Conservation (phyloP, 2,329 filamentous ascomycete genomes). For the Scedosporium boydii region DNA sequence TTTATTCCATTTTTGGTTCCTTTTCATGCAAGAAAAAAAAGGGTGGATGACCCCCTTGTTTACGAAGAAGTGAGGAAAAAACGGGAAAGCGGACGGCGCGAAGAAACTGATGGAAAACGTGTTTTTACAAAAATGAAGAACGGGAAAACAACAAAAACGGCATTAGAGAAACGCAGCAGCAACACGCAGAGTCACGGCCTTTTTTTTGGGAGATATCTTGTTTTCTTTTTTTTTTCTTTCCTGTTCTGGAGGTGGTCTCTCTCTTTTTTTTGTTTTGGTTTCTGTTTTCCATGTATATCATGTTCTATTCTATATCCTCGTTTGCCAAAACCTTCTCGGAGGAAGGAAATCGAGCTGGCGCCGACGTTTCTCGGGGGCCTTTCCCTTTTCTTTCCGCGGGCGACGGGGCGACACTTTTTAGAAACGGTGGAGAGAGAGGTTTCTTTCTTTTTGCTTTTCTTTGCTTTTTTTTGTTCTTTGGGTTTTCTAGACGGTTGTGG, state of each 20-base stretch:
- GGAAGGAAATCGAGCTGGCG: no score
- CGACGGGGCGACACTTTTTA: no score
- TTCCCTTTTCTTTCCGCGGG: no score
- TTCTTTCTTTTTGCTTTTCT: no score
- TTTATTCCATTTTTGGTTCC: conserved; percentile 1
- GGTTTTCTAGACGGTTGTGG: background rate
- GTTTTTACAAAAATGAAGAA: background rate
- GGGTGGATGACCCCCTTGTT: no score
- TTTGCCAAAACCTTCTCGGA: no score
- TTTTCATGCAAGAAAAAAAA: background rate
- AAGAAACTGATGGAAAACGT: background rate
- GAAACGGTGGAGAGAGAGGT: no score
- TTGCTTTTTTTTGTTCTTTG: background rate
- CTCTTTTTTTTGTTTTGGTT: background rate
- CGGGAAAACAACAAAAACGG: background rate
- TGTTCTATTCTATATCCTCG: no score
- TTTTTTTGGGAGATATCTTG: background rate
- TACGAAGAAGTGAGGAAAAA: conserved; percentile 1
- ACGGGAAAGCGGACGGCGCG: background rate
- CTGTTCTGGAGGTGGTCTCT: background rate
- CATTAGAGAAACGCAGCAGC: background rate
- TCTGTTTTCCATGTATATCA: background rate
- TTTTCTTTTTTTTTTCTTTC: background rate
- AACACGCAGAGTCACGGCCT: background rate
- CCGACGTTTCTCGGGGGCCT: no score